These are phyloP conservation scores for Populus pruinosa DNA, from an alignment of 345 rosid genomes.

Conservation along the genomic window DNA sequence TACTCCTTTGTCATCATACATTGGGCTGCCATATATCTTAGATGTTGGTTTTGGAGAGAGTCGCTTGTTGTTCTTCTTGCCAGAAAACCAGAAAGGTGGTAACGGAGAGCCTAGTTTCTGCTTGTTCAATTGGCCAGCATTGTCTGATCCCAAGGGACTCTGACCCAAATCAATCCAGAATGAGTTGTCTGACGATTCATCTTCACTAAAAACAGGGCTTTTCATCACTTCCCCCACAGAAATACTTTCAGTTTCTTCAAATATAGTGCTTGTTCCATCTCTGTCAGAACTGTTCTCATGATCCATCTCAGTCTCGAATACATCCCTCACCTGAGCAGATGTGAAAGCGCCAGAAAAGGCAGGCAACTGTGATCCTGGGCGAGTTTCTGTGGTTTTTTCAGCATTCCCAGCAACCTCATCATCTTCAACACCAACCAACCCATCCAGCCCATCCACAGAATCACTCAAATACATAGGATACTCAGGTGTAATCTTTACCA, in stretches of 20 bases:
- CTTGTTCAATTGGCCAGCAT: slow-evolving; percentile 48
- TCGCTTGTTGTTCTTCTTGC: slow-evolving; percentile 58
- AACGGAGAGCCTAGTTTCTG: slow-evolving; percentile 57
- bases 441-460: slow-evolving; percentile 80
- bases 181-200: slow-evolving; percentile 84
- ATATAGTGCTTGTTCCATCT: slow-evolving; percentile 83
- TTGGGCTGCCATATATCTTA: slow-evolving; percentile 63
- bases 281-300: slow-evolving; percentile 77
- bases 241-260: slow-evolving; percentile 88
- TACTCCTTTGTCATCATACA: slow-evolving; percentile 53
- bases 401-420: slow-evolving; percentile 54
- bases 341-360: slow-evolving; percentile 94
- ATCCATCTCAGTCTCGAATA: slow-evolving; percentile 81
- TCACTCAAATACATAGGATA: slow-evolving; percentile 91
- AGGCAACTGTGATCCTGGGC: slow-evolving; percentile 62
- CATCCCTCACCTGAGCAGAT: slow-evolving; percentile 90
- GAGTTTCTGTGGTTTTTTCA: slow-evolving; percentile 53
- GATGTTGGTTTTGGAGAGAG: slow-evolving; percentile 62
- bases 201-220: slow-evolving; percentile 96
- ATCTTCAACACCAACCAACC: slow-evolving; percentile 48
- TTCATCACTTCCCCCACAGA: slow-evolving; percentile 96
- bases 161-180: slow-evolving; percentile 97
- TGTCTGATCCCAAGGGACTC: slow-evolving; percentile 77
- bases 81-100: slow-evolving; percentile 67
- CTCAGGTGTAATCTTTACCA: slow-evolving; percentile 95